These are phyloP conservation scores for Xylaria sp. DNA, from an alignment of 2,329 filamentous ascomycete species.

Conservation along the genomic window DNA sequence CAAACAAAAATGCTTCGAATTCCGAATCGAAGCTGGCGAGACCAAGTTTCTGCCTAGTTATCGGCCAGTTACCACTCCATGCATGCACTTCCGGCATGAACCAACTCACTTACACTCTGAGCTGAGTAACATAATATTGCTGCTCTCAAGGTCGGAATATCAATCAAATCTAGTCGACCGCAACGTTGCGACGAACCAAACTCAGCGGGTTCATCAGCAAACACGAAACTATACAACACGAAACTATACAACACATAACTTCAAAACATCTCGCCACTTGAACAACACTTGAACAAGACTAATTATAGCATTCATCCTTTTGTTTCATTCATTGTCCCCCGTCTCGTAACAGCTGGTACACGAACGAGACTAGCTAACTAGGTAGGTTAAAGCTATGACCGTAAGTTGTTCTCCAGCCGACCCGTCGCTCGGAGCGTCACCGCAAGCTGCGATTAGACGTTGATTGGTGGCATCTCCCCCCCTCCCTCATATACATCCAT, in stretches of 20 bases:
- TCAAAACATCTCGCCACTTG: not conserved
- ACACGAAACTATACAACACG: too few relatives aligned
- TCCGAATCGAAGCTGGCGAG: too few relatives aligned
- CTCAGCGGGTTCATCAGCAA: too few relatives aligned
- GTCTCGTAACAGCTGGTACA: slow-evolving; percentile 4
- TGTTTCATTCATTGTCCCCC: slow-evolving; percentile 13
- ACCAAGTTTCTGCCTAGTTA: too few relatives aligned
- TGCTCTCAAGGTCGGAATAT: too few relatives aligned
- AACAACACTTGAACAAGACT: not conserved
- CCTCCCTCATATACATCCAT: slow-evolving; percentile 8
- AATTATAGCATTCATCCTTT: slow-evolving; percentile 1
- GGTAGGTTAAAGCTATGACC: not conserved
- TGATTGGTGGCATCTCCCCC: slow-evolving; percentile 2
- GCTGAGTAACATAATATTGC: too few relatives aligned
- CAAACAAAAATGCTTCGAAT: too few relatives aligned
- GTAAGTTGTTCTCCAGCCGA: not conserved
- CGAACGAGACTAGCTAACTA: slow-evolving; percentile 5
- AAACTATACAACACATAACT: not conserved
- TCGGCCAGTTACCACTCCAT: too few relatives aligned
- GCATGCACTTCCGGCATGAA: too few relatives aligned
- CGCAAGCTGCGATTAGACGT: not conserved
- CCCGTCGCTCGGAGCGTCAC: slow-evolving; percentile 7
- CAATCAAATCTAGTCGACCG: too few relatives aligned
- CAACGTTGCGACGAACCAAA: too few relatives aligned
- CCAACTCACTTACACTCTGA: too few relatives aligned